Evolutionary conservation across 345 rosid genomes (phyloP).

Genomic region (Carallia pectinifolia): DNA sequence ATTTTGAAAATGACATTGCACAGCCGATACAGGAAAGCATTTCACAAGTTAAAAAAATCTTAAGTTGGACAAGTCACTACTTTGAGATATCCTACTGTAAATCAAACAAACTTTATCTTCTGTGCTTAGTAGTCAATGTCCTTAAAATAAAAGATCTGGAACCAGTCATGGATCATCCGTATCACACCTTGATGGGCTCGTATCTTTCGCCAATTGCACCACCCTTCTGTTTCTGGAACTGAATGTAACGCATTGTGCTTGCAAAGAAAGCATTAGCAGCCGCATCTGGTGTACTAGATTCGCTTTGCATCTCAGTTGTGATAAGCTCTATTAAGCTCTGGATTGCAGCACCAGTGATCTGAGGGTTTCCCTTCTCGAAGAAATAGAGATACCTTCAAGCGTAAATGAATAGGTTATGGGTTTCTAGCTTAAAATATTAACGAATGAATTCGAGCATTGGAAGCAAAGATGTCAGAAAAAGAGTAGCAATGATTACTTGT

Average conservation of each 20-base stretch:
- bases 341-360: constrained; percentile 64
- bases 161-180: neutral
- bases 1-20: too few species aligned
- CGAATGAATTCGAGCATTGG: neutral
- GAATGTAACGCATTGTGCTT: constrained; percentile 15
- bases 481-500: constrained; percentile 56
- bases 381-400: constrained; percentile 77
- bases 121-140: too few species aligned
- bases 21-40: too few species aligned
- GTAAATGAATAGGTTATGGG: neutral
- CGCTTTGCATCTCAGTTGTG: constrained; percentile 72
- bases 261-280: constrained; percentile 51
- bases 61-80: too few species aligned
- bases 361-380: constrained; percentile 85
- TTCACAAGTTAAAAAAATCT: too few species aligned
- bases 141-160: too few species aligned
- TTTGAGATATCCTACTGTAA: too few species aligned
- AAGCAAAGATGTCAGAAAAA: neutral
- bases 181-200: constrained; percentile 61
- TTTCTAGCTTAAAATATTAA: constrained; percentile 3
- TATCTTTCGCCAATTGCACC: constrained; percentile 81
- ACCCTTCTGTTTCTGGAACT: constrained; percentile 96
- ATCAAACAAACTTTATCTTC: too few species aligned
- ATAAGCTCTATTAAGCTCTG: constrained; percentile 79
- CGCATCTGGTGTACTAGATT: constrained; percentile 56